phyloP scores from a whole-genome alignment of 2,329 filamentous ascomycete genomes.

The Fusarium azukiicola region DNA sequence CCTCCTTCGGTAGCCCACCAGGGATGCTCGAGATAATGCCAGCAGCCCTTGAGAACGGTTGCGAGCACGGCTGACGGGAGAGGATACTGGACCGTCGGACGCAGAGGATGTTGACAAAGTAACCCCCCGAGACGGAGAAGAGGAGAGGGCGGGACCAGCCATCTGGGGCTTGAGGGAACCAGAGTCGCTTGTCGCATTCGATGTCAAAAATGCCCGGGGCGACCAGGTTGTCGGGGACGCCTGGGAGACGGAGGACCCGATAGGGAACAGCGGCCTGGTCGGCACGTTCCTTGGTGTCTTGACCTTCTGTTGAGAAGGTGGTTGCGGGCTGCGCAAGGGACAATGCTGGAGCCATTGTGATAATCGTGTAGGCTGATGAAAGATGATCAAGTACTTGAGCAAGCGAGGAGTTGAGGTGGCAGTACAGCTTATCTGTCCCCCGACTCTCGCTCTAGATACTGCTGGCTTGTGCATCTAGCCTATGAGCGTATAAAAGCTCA shows the following conservation, averaged over 20 bases:
- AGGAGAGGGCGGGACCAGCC: background rate
- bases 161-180: background rate
- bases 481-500: slow-evolving; percentile 43
- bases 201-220: background rate
- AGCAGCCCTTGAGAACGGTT: slow-evolving; percentile 56
- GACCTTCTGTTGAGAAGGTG: too few species aligned
- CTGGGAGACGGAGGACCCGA: background rate
- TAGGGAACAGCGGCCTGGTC: background rate
- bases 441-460: too few species aligned
- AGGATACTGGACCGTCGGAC: slow-evolving; percentile 55
- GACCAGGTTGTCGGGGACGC: background rate
- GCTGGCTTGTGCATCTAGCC: slow-evolving; percentile 38
- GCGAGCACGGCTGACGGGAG: slow-evolving; percentile 60
- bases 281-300: background rate
- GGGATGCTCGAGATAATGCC: slow-evolving; percentile 62
- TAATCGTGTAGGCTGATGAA: too few species aligned
- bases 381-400: too few species aligned
- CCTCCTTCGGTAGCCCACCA: slow-evolving; percentile 62
- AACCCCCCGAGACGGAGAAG: background rate
- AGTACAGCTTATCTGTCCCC: too few species aligned
- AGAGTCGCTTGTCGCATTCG: background rate
- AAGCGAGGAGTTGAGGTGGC: too few species aligned
- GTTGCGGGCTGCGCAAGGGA: too few species aligned
- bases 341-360: too few species aligned
- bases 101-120: background rate